phyloP scores from a whole-genome alignment of 1,139 yeast species.

The Yamadazyma songkhlaensis region DNA sequence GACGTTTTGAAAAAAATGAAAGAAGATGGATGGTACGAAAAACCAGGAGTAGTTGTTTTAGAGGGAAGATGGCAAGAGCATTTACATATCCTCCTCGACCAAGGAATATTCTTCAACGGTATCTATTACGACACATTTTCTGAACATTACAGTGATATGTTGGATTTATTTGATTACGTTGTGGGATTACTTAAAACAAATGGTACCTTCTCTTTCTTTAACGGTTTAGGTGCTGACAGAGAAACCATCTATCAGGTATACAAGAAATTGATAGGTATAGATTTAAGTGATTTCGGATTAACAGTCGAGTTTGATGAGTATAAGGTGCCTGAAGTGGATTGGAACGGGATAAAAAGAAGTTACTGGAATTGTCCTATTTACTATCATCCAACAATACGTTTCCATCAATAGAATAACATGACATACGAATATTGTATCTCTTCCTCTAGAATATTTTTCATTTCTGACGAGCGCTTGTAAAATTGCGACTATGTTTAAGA shows the following conservation, averaged over 20 bases:
- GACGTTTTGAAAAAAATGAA: slow-evolving; percentile 72
- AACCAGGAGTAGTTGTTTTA: slow-evolving; percentile 65
- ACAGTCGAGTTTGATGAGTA: slow-evolving; percentile 50
- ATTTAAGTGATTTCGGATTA: slow-evolving; percentile 76
- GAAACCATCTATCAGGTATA: slow-evolving; percentile 87
- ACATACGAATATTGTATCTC: no score
- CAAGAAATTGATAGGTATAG: slow-evolving; percentile 75
- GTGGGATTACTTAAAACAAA: slow-evolving; percentile 81
- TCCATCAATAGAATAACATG: no score
- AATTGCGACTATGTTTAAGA: slow-evolving; percentile 8
- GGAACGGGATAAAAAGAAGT: slow-evolving; percentile 69
- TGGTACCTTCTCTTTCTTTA: slow-evolving; percentile 85
- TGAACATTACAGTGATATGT: slow-evolving; percentile 82
- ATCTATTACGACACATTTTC: slow-evolving; percentile 92
- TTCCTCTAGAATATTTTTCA: no score
- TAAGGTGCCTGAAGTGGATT: slow-evolving; percentile 43
- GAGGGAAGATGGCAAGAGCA: slow-evolving; percentile 93
- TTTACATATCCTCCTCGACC: slow-evolving; percentile 58
- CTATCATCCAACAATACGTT: slow-evolving; percentile 58
- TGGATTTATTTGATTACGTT: slow-evolving; percentile 74
- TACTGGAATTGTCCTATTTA: slow-evolving; percentile 74
- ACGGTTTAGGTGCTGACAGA: slow-evolving; percentile 96
- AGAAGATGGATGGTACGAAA: slow-evolving; percentile 82
- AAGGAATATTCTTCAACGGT: slow-evolving; percentile 81
- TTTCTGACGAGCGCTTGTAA: no score